These are phyloP conservation scores for Mimosa bimucronata DNA, from an alignment of 306 rosid species.

Conservation along the genomic window DNA sequence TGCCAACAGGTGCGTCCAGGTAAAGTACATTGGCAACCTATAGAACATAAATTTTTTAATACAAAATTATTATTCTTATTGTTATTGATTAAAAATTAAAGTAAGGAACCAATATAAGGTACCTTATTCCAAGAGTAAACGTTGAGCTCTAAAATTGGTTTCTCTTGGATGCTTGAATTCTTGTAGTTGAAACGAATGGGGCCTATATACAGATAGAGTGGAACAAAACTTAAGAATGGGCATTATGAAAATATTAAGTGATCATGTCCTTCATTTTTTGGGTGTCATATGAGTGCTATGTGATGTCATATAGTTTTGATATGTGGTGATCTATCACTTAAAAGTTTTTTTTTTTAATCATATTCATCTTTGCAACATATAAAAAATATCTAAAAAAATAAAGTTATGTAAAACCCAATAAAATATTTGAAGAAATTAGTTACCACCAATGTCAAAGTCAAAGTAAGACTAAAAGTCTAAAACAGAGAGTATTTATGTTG, in stretches of 20 bases:
- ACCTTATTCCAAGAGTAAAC: constrained; percentile 42
- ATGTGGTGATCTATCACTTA: neutral
- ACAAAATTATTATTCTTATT: neutral
- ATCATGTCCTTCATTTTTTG: neutral
- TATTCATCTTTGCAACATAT: neutral
- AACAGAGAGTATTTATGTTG: neutral
- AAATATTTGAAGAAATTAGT: neutral
- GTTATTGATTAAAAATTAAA: neutral
- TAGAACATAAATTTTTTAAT: constrained; percentile 1
- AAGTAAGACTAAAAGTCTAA: too few species aligned
- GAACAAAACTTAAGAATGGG: neutral
- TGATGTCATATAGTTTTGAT: neutral
- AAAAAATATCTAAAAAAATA: neutral
- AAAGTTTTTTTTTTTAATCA: neutral
- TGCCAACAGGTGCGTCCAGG: constrained; percentile 40
- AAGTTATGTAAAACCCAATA: neutral
- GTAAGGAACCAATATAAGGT: neutral
- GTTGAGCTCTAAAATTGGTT: constrained; percentile 30
- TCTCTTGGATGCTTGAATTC: constrained; percentile 5
- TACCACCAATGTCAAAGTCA: neutral
- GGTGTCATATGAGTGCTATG: neutral
- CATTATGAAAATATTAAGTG: neutral
- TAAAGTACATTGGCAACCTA: constrained; percentile 41
- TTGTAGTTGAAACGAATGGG: constrained; percentile 34
- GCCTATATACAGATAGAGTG: constrained; percentile 5